Evolutionary conservation across 140 eudicot species (phyloP).

Genomic region (Ambrosia hybrid): DNA sequence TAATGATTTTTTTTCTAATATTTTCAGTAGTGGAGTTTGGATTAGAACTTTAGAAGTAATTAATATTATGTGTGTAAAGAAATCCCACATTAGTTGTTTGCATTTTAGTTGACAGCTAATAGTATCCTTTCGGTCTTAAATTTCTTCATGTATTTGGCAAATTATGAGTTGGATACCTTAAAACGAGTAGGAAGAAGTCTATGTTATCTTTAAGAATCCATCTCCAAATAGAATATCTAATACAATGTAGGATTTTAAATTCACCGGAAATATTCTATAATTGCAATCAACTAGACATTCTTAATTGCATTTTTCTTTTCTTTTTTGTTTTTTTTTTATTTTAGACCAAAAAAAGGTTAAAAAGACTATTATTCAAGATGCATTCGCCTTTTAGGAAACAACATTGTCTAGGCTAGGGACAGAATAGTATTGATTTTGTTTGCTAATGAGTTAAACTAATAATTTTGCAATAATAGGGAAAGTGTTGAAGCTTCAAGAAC

Average conservation of each 20-base stretch:
- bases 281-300: slow-evolving; percentile 29
- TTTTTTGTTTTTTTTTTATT: background rate
- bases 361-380: slow-evolving; percentile 23
- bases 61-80: background rate
- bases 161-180: slow-evolving; percentile 34
- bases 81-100: slow-evolving; percentile 26
- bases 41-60: background rate
- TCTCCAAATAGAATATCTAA: slow-evolving; percentile 26
- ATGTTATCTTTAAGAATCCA: slow-evolving; percentile 23
- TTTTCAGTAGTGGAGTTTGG: background rate
- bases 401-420: slow-evolving; percentile 21
- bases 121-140: slow-evolving; percentile 4
- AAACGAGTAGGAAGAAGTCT: slow-evolving; percentile 28
- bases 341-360: slow-evolving; percentile 13
- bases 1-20: too few species aligned
- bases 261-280: slow-evolving; percentile 40
- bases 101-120: slow-evolving; percentile 29
- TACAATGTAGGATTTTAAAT: slow-evolving; percentile 8
- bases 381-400: slow-evolving; percentile 32
- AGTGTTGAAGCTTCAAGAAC: slow-evolving; percentile 49
- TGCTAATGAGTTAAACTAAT: background rate
- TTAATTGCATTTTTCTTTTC: background rate
- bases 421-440: background rate
- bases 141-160: slow-evolving; percentile 4
- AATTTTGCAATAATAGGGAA: slow-evolving; percentile 34